Conservation (phyloP, 441 rosid genomes). For the Croton laevigatus region DNA sequence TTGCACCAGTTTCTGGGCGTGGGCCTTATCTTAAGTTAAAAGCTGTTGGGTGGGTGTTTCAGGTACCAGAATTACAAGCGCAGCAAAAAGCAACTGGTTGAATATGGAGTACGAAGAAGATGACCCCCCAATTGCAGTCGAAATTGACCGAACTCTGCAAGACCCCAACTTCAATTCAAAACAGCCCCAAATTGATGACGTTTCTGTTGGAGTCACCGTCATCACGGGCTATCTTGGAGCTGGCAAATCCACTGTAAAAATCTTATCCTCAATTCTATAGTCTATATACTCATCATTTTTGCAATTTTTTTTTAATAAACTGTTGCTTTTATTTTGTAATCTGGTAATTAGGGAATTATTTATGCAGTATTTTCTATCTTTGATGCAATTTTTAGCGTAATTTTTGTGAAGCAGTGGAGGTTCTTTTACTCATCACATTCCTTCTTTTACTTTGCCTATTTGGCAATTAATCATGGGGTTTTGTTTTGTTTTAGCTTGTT, state of each 20-base stretch:
- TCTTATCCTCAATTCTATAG: neutral
- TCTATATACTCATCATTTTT: conserved; percentile 4
- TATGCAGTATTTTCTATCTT: too few species aligned
- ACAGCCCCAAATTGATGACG: conserved; percentile 25
- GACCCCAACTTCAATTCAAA: neutral
- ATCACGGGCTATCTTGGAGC: conserved; percentile 96
- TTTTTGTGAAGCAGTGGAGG: too few species aligned
- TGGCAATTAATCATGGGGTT: neutral
- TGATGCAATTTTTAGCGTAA: too few species aligned
- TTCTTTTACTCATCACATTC: too few species aligned
- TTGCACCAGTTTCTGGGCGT: too few species aligned
- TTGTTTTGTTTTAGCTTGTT: conserved; percentile 51
- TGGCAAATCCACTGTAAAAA: conserved; percentile 85
- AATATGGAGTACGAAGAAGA: conserved; percentile 69
- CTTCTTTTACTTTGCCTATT: neutral
- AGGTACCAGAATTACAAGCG: neutral
- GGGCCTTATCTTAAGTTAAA: too few species aligned
- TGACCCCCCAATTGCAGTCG: conserved; percentile 61
- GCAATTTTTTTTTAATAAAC: neutral
- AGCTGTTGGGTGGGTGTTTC: too few species aligned
- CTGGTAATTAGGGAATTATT: too few species aligned
- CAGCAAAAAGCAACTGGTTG: neutral
- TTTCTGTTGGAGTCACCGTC: conserved; percentile 73
- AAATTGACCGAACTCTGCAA: conserved; percentile 29
- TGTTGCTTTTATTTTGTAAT: too few species aligned